These are phyloP conservation scores for Stephania cephalantha DNA, from an alignment of 164 flowering plant genomes.

Conservation along the genomic window DNA sequence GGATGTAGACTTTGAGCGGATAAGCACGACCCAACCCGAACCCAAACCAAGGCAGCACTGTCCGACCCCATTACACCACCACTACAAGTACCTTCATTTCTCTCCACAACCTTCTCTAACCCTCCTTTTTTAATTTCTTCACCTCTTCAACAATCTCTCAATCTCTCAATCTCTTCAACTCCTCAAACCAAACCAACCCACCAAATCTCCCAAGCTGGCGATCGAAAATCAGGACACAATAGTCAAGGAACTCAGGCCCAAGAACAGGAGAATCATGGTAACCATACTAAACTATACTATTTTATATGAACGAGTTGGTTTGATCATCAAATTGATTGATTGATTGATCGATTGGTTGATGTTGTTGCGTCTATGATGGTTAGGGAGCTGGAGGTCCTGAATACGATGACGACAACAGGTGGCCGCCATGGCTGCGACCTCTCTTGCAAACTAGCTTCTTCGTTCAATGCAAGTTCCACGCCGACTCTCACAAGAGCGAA, in stretches of 20 bases:
- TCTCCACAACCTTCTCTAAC: conserved; percentile 1
- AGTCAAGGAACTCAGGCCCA: conserved; percentile 67
- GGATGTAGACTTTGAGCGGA: conserved; percentile 48
- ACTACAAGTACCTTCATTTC: conserved; percentile 30
- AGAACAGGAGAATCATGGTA: conserved; percentile 76
- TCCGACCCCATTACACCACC: conserved; percentile 13
- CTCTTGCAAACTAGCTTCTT: conserved; percentile 59
- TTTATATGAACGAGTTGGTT: background rate
- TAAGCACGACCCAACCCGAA: conserved; percentile 43
- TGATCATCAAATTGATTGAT: too few species aligned
- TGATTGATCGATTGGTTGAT: background rate
- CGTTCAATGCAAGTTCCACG: conserved; percentile 72
- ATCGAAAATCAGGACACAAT: conserved; percentile 68
- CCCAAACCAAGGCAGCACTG: too few species aligned
- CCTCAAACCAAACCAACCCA: background rate
- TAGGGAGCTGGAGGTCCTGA: conserved; percentile 77
- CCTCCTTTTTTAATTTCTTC: background rate
- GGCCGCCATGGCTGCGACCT: conserved; percentile 93
- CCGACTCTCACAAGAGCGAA: conserved; percentile 85
- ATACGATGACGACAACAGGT: conserved; percentile 58
- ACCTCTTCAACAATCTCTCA: background rate
- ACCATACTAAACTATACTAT: conserved; percentile 3
- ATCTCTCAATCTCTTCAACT: conserved; percentile 5
- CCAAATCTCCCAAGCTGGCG: conserved; percentile 54
- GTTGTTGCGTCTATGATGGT: background rate